Conservation (phyloP, 208 protist genomes). For the Trypanosoma mega region DNA sequence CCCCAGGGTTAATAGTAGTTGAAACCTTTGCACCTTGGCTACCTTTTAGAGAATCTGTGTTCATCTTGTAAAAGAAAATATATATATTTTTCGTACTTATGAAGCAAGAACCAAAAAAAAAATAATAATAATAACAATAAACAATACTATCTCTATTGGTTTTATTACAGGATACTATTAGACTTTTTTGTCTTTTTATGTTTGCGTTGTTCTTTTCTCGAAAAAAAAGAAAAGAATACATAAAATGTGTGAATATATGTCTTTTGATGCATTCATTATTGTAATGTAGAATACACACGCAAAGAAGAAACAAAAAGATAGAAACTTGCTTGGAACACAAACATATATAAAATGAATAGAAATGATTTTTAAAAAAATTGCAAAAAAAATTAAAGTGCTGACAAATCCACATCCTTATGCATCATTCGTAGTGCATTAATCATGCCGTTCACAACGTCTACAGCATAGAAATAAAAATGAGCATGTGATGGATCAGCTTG, state of each 20-base stretch:
- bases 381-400: conserved; percentile 21
- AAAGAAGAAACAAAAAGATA: conserved; percentile 3
- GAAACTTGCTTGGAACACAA: conserved; percentile 1
- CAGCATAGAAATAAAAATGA: conserved; percentile 43
- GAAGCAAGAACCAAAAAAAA: conserved; percentile 19
- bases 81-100: conserved; percentile 19
- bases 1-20: not conserved
- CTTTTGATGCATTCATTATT: not conserved
- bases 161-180: no score
- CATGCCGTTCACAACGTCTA: conserved; percentile 38
- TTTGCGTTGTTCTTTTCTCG: no score
- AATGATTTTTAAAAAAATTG: conserved; percentile 4
- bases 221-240: conserved; percentile 22
- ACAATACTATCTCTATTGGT: no score
- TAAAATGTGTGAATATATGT: conserved; percentile 24
- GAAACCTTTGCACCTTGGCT: no score
- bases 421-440: conserved; percentile 54
- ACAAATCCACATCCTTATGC: conserved; percentile 31
- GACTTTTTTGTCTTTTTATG: no score
- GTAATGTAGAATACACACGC: not conserved
- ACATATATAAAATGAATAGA: not conserved
- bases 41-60: no score
- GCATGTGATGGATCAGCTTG: conserved; percentile 27
- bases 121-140: conserved; percentile 3
- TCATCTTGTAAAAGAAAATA: no score